Percentiles rank a stretch among this genome's conserved stretches.
Conservation (phyloP, 345 rosid species). For the Trapa incisa region DNA sequence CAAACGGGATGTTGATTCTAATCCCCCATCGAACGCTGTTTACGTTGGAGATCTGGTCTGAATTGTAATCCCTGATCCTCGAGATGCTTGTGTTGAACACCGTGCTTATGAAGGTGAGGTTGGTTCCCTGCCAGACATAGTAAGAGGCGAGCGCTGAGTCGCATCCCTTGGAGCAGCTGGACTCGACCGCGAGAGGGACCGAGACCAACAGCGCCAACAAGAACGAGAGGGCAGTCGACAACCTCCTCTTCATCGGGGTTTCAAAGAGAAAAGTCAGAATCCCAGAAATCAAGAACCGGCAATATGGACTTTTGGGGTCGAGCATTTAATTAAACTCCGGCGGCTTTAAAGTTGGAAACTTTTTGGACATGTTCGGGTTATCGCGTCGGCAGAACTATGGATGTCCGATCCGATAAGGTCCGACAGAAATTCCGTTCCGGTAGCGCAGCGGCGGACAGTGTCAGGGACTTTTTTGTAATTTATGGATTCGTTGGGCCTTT, state of each 20-base stretch:
- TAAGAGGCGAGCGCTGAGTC: slow-evolving; percentile 48
- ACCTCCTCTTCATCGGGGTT: slow-evolving; percentile 14
- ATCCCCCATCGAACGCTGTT: slow-evolving; percentile 18
- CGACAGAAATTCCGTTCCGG: neutral
- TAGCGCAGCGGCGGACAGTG: neutral
- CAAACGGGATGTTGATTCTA: slow-evolving; percentile 53
- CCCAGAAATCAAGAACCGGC: neutral
- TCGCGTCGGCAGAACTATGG: neutral
- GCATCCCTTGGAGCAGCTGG: slow-evolving; percentile 34
- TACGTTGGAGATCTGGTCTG: slow-evolving; percentile 18
- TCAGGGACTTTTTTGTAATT: neutral
- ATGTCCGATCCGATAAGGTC: neutral
- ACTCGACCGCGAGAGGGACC: slow-evolving; percentile 18
- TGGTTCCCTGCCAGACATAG: slow-evolving; percentile 29
- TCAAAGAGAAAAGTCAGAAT: neutral
- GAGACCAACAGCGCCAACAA: slow-evolving; percentile 7
- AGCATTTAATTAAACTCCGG: neutral
- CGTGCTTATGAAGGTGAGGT: slow-evolving; percentile 32
- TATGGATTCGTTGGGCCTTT: neutral
- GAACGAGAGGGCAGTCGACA: slow-evolving; percentile 3
- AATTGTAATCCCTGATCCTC: slow-evolving; percentile 23
- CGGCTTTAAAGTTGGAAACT: slow-evolving; percentile 4
- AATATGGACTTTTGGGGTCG: neutral
- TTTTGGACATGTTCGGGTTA: neutral
- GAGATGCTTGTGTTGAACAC: slow-evolving; percentile 16